Conservation (phyloP, 352 stramenopile genomes). For the Phytophthora kernoviae region DNA sequence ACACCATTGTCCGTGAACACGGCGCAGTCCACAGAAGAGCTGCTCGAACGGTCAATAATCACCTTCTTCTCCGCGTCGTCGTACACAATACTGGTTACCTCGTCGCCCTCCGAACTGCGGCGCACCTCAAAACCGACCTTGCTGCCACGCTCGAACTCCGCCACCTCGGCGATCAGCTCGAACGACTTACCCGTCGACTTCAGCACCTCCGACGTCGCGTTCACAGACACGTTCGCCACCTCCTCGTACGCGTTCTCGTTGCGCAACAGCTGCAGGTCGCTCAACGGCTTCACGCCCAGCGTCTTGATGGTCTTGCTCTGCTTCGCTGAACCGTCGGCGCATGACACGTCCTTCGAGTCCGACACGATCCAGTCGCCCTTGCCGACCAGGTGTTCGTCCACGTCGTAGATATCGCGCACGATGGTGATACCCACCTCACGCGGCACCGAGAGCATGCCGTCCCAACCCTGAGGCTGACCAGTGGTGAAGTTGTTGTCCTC, state of each 20-base stretch:
- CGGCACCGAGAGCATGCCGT: conserved; percentile 65
- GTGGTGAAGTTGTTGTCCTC: conserved; percentile 56
- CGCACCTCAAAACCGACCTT: conserved; percentile 68
- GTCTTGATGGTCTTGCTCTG: conserved; percentile 75
- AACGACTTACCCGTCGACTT: conserved; percentile 57
- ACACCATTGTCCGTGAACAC: conserved; percentile 46
- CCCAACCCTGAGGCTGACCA: conserved; percentile 67
- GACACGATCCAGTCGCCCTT: conserved; percentile 69
- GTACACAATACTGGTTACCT: conserved; percentile 68
- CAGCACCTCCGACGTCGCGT: conserved; percentile 35
- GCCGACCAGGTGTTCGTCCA: conserved; percentile 45
- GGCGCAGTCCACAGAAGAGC: conserved; percentile 49
- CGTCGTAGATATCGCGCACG: conserved; percentile 55
- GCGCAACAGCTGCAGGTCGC: conserved; percentile 53
- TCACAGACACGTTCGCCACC: conserved; percentile 33
- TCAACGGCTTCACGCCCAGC: conserved; percentile 49
- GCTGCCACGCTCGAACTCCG: conserved; percentile 44
- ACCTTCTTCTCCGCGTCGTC: conserved; percentile 65
- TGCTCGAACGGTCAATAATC: conserved; percentile 59
- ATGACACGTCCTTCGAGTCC: conserved; percentile 35
- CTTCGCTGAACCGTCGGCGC: conserved; percentile 21
- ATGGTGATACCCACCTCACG: conserved; percentile 60
- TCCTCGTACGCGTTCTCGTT: conserved; percentile 42
- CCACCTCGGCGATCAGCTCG: conserved; percentile 52
- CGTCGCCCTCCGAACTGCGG: conserved; percentile 44